Evolutionary conservation across 768 basidiomycete species (phyloP).

Genomic region (Porpolomopsis calyptriformis): DNA sequence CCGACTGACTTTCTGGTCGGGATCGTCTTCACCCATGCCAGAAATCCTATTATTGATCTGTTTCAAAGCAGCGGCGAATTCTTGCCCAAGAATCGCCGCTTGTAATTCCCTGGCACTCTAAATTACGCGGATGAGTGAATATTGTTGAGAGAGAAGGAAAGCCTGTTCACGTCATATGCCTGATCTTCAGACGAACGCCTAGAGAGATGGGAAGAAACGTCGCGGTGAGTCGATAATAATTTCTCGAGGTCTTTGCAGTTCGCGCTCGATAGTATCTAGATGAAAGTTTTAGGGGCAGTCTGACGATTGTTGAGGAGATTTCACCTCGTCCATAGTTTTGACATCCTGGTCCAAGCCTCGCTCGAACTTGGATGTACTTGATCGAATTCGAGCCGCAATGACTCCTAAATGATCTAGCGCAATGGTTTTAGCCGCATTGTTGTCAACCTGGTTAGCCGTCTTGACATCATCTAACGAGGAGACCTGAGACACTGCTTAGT

Average conservation of each 20-base stretch:
- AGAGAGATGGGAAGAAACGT: conserved; percentile 54
- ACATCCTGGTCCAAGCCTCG: conserved; percentile 25
- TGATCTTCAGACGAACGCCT: conserved; percentile 72
- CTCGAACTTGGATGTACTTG: conserved; percentile 41
- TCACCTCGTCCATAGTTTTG: conserved; percentile 65
- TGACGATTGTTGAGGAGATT: neutral
- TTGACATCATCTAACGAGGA: conserved; percentile 77
- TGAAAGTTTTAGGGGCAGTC: neutral
- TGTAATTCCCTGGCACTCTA: conserved; percentile 81
- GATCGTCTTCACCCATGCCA: conserved; percentile 33
- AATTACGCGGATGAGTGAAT: conserved; percentile 4
- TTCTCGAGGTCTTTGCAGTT: conserved; percentile 44
- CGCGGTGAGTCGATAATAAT: conserved; percentile 51
- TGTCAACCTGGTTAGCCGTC: conserved; percentile 52
- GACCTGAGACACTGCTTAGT: conserved; percentile 37
- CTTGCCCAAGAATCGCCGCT: conserved; percentile 71
- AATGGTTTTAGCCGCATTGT: conserved; percentile 77
- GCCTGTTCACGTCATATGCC: conserved; percentile 52
- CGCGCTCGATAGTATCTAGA: conserved; percentile 42
- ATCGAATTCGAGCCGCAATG: conserved; percentile 76
- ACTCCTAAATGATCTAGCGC: conserved; percentile 89
- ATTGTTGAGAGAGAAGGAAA: neutral
- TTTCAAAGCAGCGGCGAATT: conserved; percentile 61
- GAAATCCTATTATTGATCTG: conserved; percentile 43
- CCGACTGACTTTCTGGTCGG: conserved; percentile 29